Evolutionary conservation across 2,329 filamentous ascomycete species (phyloP).

Genomic region (Cercospora citrullina): DNA sequence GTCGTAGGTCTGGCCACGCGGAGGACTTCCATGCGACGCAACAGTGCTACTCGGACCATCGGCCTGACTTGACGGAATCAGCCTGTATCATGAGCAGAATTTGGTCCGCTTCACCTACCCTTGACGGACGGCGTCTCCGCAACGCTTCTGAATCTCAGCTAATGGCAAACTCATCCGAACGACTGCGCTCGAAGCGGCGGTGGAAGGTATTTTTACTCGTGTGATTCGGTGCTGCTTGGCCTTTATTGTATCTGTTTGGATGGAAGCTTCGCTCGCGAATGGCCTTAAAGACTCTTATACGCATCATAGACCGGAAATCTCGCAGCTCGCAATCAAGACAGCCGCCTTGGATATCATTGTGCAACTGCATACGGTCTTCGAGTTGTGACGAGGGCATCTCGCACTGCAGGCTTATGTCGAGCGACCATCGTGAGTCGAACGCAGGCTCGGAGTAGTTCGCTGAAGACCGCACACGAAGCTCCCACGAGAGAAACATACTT

Average conservation of each 20-base stretch:
- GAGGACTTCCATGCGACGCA: neutral
- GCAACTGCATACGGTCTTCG: neutral
- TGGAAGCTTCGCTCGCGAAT: neutral
- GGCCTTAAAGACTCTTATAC: neutral
- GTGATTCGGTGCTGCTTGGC: neutral
- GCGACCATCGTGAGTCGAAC: constrained; percentile 19
- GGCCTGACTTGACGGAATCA: neutral
- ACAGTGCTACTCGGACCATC: neutral
- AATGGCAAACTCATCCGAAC: constrained; percentile 15
- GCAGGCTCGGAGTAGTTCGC: constrained; percentile 15
- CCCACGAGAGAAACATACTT: neutral
- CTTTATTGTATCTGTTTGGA: neutral
- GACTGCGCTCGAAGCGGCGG: neutral
- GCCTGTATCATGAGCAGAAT: neutral
- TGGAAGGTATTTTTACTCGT: neutral
- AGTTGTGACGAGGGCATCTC: constrained; percentile 9
- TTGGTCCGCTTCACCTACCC: neutral
- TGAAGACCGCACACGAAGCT: constrained; percentile 8
- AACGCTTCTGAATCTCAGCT: constrained; percentile 10
- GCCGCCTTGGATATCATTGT: constrained; percentile 10
- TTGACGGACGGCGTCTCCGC: neutral
- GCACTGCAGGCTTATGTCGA: constrained; percentile 18
- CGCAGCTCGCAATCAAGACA: neutral
- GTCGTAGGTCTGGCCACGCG: neutral
- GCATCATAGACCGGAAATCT: neutral